Evolutionary conservation across 257 asterid genomes (phyloP), one percentile per base, ranked within the genome.

Genomic region (Salvia hispanica): DNA sequence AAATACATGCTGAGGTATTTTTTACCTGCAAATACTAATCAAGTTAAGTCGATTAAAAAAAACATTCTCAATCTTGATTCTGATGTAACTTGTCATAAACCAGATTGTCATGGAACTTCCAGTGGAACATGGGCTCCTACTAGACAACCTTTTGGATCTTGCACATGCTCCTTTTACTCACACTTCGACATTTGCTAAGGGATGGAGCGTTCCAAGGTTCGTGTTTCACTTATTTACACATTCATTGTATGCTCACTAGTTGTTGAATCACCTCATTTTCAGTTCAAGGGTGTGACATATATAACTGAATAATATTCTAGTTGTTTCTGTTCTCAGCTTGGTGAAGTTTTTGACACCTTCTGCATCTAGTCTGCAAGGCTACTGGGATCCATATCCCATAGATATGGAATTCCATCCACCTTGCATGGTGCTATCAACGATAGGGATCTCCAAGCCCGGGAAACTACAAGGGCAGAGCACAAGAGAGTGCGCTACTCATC

Each of bases 121-220:
- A 0, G 95, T 93, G 31, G 99, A 93, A 74, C 96, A 93, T 67
- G 99, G 99, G 42, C 79, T 93, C 28, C 85, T 93, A 13, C 69
- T 93, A 58, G 99, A 93, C 90, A 93, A 93, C 82, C 94, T 93
- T 71, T 82, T 93, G 84, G 98, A 93, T 81, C 94, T 93, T 62
- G 97, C 97, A 71, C 98, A 93, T 76, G 98, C 98, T 47, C 98
- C 97, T 63, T 93, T 93, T 75, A 90, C 95, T 10, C 98, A 93
- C 74, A 88, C 98, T 40, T 93, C 98, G 31, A 93, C 97, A 1
- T 90, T 93, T 58, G 97, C 98, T 31, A 93, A 93, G 83, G 98
- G 98, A 48, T 93, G 98, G 98, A 83, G 85, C 46, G 90, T 90
- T 46, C 98, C 98, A 50, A 93, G 95, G 96, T 90, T 70, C 21